Evolutionary conservation across 768 basidiomycete genomes (phyloP).

Genomic region (Hericium coralloides): DNA sequence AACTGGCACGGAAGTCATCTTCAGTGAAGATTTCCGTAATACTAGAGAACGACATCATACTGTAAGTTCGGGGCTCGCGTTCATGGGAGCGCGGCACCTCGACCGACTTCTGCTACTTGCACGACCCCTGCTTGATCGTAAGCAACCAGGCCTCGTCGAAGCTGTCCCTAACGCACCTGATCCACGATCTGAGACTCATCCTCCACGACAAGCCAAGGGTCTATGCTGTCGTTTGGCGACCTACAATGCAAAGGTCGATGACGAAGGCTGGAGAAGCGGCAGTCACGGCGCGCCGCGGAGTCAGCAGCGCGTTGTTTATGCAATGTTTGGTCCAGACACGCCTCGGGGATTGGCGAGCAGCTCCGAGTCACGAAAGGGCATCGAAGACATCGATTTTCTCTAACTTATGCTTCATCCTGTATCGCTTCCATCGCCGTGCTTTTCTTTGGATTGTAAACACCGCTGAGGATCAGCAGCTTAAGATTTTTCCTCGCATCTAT

Average conservation of each 20-base stretch:
- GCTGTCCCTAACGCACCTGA: background rate
- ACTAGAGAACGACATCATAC: background rate
- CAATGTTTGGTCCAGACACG: background rate
- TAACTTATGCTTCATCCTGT: background rate
- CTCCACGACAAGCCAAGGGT: background rate
- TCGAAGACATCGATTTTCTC: background rate
- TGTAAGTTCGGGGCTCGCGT: slow-evolving; percentile 12
- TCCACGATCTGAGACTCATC: background rate
- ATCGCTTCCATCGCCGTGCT: background rate
- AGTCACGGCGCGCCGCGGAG: background rate
- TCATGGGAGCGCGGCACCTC: background rate
- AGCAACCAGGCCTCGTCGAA: too few relatives aligned
- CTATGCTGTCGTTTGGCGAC: too few relatives aligned
- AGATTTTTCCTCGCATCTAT: slow-evolving; percentile 13
- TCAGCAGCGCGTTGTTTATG: background rate
- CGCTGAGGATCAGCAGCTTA: background rate
- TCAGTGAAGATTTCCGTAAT: background rate
- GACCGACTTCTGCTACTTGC: background rate
- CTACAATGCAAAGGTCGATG: too few relatives aligned
- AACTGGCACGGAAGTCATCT: slow-evolving; percentile 9
- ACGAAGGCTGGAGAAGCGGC: too few relatives aligned
- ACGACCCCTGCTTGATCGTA: too few relatives aligned
- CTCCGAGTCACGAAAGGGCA: background rate
- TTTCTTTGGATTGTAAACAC: background rate
- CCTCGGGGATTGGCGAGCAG: background rate